Conservation (phyloP, 2,329 filamentous ascomycete species). For the Phaeosphaeriaceae sp. region DNA sequence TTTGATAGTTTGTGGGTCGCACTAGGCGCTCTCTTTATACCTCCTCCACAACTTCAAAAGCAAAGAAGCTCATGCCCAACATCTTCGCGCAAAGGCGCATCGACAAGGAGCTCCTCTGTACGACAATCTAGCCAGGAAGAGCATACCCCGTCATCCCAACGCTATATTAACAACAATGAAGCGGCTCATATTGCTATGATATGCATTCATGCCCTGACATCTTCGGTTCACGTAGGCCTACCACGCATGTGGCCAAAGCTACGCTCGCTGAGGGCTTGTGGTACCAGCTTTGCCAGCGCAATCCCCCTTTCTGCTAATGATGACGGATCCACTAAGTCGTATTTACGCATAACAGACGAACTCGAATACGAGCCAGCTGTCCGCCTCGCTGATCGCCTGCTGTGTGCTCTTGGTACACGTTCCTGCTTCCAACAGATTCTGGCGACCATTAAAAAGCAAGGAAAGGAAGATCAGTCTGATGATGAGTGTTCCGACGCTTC, state of each 20-base stretch:
- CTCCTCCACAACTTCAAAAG: constrained; percentile 40
- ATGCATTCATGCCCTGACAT: constrained; percentile 50
- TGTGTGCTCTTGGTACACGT: constrained; percentile 57
- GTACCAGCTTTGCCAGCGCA: constrained; percentile 38
- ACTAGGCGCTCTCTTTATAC: constrained; percentile 41
- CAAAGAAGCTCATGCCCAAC: constrained; percentile 32
- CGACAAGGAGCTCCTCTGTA: constrained; percentile 1
- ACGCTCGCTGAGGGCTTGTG: constrained; percentile 46
- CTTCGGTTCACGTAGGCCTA: constrained; percentile 38
- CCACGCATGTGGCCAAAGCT: constrained; percentile 45
- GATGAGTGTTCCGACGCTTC: background rate
- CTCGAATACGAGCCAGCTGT: constrained; percentile 60
- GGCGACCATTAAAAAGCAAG: constrained; percentile 27
- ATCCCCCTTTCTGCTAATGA: constrained; percentile 9
- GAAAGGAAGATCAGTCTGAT: background rate
- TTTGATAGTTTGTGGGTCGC: constrained; percentile 46
- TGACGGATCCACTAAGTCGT: constrained; percentile 36
- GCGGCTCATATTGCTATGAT: constrained; percentile 51
- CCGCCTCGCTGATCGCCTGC: constrained; percentile 57
- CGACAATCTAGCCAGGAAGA: background rate
- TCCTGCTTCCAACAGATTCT: constrained; percentile 58
- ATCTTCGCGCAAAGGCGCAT: constrained; percentile 19
- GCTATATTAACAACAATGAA: constrained; percentile 42
- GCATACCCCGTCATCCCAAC: background rate
- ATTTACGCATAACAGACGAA: constrained; percentile 48